Percentiles rank a stretch among this genome's conserved stretches.
These are phyloP conservation scores for Fusarium napiforme DNA, from an alignment of 2,329 filamentous ascomycete genomes.

Conservation along the genomic window DNA sequence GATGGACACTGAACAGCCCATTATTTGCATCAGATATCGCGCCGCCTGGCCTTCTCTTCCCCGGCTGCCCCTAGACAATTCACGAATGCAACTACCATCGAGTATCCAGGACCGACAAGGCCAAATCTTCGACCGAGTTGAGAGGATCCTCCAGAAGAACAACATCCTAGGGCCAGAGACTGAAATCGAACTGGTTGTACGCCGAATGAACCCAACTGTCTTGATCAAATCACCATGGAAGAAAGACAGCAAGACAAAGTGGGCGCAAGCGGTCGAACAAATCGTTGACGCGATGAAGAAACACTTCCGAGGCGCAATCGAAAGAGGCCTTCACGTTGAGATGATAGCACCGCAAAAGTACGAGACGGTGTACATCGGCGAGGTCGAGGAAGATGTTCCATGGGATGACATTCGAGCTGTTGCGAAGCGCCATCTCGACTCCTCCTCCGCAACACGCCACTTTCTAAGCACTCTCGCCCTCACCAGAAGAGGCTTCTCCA, in stretches of 20 bases:
- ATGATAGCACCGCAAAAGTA: neutral
- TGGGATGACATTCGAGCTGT: neutral
- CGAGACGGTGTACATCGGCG: neutral
- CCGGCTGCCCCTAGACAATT: neutral
- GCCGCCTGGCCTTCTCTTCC: slow-evolving; percentile 7
- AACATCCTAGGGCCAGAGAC: neutral
- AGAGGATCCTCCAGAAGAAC: neutral
- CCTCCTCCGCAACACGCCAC: neutral
- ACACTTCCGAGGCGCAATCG: neutral
- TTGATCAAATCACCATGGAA: neutral
- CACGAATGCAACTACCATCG: neutral
- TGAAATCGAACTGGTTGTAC: neutral
- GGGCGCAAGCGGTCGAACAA: neutral
- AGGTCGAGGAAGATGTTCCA: neutral
- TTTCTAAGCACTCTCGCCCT: neutral
- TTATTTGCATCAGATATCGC: neutral
- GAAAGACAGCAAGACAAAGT: neutral
- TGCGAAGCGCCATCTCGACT: neutral
- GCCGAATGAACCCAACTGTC: neutral
- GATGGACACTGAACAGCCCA: neutral
- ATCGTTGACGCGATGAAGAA: neutral
- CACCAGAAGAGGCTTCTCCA: neutral
- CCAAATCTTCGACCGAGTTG: neutral
- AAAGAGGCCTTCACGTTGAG: neutral
- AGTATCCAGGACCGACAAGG: neutral